Evolutionary conservation across 176 grass and related monocot species (phyloP).

Genomic region (Zizania latifolia): DNA sequence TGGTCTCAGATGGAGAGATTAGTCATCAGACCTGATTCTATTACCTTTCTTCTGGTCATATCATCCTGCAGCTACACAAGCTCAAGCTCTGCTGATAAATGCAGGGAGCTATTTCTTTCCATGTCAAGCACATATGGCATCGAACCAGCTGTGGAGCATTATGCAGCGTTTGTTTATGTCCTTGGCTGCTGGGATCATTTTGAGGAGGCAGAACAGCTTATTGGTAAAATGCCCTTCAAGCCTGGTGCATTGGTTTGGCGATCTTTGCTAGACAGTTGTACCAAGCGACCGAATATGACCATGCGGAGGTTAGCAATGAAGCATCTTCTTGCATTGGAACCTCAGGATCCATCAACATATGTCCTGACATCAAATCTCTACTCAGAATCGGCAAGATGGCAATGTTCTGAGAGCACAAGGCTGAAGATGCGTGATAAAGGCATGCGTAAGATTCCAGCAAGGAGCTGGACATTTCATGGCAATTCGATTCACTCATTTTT

Average conservation of each 20-base stretch:
- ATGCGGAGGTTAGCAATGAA: constrained; percentile 32
- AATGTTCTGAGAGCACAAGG: constrained; percentile 51
- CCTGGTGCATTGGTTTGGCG: constrained; percentile 53
- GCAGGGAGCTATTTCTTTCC: constrained; percentile 36
- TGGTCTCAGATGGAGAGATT: constrained; percentile 49
- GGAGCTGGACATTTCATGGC: constrained; percentile 57
- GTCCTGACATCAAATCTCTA: constrained; percentile 57
- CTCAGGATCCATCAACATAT: background rate
- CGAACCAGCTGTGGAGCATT: constrained; percentile 44
- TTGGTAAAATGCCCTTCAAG: constrained; percentile 42
- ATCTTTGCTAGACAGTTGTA: constrained; percentile 62
- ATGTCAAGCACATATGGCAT: constrained; percentile 38
- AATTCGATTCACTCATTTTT: constrained; percentile 52
- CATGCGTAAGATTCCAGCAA: constrained; percentile 47
- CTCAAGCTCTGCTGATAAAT: constrained; percentile 41
- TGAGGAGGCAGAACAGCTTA: constrained; percentile 50
- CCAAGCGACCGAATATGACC: constrained; percentile 19
- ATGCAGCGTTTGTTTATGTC: constrained; percentile 48
- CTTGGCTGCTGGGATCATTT: constrained; percentile 53
- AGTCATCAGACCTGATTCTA: constrained; percentile 43
- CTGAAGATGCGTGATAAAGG: constrained; percentile 57
- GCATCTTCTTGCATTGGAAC: constrained; percentile 37
- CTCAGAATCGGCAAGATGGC: constrained; percentile 57
- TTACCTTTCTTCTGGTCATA: constrained; percentile 55
- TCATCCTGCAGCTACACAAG: constrained; percentile 50